Conservation (phyloP, 1,139 yeast species). For the Pneumocystis sp. region DNA sequence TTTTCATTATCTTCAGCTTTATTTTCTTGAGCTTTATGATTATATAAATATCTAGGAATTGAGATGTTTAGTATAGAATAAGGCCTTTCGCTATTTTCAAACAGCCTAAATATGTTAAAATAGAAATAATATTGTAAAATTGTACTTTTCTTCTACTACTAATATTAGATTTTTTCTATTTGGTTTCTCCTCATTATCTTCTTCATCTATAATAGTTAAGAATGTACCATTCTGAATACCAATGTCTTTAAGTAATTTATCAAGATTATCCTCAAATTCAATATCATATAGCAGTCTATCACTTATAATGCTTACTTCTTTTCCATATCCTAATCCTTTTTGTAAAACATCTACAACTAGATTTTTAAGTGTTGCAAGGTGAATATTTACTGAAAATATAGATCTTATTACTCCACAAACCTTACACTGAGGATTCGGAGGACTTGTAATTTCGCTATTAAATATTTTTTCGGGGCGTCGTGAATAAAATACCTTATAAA, state of each 20-base stretch:
- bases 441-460: constrained; percentile 43
- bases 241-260: constrained; percentile 35
- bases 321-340: constrained; percentile 40
- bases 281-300: constrained; percentile 61
- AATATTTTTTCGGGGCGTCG: constrained; percentile 55
- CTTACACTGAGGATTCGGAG: constrained; percentile 55
- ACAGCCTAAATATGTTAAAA: constrained; percentile 1
- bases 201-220: constrained; percentile 63
- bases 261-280: constrained; percentile 72
- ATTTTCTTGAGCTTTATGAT: neutral
- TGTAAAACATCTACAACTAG: constrained; percentile 34
- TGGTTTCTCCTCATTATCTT: constrained; percentile 30
- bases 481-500: constrained; percentile 42
- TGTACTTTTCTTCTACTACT: constrained; percentile 27
- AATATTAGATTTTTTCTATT: constrained; percentile 50
- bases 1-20: constrained; percentile 10
- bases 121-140: neutral
- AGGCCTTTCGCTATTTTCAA: constrained; percentile 5
- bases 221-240: constrained; percentile 47
- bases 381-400: constrained; percentile 28
- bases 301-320: constrained; percentile 52
- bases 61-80: neutral
- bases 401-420: constrained; percentile 56
- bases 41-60: neutral
- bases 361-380: constrained; percentile 26